These are phyloP conservation scores for Aspergillus sp. DNA, from an alignment of 2,329 filamentous ascomycete species.

Conservation along the genomic window DNA sequence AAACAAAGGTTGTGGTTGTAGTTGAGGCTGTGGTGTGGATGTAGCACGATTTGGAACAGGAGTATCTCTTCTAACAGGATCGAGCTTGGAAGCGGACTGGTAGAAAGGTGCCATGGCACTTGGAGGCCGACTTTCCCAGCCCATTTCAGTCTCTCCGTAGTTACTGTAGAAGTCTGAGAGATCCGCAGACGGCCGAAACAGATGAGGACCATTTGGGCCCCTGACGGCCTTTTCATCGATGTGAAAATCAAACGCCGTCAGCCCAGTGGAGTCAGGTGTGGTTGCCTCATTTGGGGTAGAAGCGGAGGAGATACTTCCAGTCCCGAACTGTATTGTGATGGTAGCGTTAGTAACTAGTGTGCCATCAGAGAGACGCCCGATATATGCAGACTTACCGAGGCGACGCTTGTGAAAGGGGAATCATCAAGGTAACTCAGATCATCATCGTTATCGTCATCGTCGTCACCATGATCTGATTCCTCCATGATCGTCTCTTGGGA, in stretches of 20 bases:
- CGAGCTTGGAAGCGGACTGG: conserved; percentile 16
- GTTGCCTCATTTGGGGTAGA: conserved; percentile 61
- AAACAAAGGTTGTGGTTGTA: not conserved
- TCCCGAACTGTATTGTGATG: no score
- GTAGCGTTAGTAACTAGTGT: no score
- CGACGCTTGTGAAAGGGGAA: conserved; percentile 33
- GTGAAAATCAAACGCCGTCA: conserved; percentile 62
- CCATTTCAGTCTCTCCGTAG: conserved; percentile 18
- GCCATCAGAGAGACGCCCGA: no score
- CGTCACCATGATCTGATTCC: not conserved
- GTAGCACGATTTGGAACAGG: no score
- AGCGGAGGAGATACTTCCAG: no score
- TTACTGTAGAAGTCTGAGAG: conserved; percentile 16
- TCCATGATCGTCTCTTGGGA: not conserved
- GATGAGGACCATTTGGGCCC: conserved; percentile 81
- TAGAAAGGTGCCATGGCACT: conserved; percentile 15
- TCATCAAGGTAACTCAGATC: not conserved
- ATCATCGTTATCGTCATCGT: not conserved
- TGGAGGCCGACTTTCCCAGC: conserved; percentile 16
- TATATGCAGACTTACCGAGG: no score
- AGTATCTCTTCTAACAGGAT: no score
- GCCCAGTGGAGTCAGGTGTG: conserved; percentile 70
- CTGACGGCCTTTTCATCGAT: conserved; percentile 64
- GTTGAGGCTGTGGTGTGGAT: no score
- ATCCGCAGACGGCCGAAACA: conserved; percentile 66